These are phyloP conservation scores for Pestalotiopsis sp. DNA, from an alignment of 2,329 filamentous ascomycete species.

Conservation along the genomic window DNA sequence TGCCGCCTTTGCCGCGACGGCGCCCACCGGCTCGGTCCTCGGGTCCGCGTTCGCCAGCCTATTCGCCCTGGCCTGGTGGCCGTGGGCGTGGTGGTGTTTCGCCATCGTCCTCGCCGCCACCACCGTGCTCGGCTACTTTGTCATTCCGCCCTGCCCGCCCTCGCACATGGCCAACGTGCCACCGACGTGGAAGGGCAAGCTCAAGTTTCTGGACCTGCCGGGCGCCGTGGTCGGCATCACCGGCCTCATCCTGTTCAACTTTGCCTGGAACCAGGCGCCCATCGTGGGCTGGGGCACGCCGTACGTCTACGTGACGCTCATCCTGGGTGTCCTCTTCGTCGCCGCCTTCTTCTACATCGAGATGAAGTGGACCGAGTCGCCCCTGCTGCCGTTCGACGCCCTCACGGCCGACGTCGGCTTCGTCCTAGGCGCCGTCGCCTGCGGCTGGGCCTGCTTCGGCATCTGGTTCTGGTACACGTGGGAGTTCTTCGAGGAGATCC, in stretches of 20 bases:
- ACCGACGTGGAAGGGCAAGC: constrained; percentile 3
- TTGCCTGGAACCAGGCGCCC: constrained; percentile 61
- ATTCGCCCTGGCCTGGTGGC: constrained; percentile 30
- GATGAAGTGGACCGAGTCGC: constrained; percentile 41
- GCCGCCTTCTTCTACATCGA: constrained; percentile 53
- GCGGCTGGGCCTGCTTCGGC: constrained; percentile 56
- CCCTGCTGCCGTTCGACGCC: constrained; percentile 58
- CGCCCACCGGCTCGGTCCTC: constrained; percentile 30
- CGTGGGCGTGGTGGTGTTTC: constrained; percentile 30
- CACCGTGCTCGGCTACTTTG: constrained; percentile 19
- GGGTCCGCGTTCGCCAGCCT: constrained; percentile 29
- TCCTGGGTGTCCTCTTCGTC: constrained; percentile 51
- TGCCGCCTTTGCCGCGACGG: constrained; percentile 34
- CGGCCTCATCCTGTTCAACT: constrained; percentile 55
- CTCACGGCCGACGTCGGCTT: constrained; percentile 50
- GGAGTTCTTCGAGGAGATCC: constrained; percentile 47
- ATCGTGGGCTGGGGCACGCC: constrained; percentile 50
- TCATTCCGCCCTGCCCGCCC: constrained; percentile 17
- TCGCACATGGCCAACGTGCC: constrained; percentile 3
- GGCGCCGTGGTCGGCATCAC: constrained; percentile 41
- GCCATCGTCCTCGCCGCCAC: constrained; percentile 27
- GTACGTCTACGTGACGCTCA: constrained; percentile 51
- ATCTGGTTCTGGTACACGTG: constrained; percentile 54
- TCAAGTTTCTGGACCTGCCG: constrained; percentile 25
- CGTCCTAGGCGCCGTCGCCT: constrained; percentile 54